Percentiles rank a stretch among this genome's conserved stretches.
phyloP scores from a whole-genome alignment of 768 basidiomycete species.

The Lentinula sp. region DNA sequence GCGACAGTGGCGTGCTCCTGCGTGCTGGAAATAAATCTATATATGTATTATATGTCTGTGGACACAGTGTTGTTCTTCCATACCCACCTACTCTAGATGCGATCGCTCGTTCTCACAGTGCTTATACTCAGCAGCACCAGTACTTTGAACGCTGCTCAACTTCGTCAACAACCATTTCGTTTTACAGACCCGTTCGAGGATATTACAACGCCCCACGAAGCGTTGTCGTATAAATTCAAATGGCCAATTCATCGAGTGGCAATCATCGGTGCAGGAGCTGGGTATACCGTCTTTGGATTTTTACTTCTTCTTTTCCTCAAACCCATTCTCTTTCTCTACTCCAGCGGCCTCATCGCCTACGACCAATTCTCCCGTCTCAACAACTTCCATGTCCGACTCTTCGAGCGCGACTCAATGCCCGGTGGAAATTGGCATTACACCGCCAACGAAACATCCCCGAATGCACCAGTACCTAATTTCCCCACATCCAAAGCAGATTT shows the following conservation, averaged over 20 bases:
- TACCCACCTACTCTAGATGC: background rate
- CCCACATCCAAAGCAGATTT: constrained; percentile 26
- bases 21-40: background rate
- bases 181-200: background rate
- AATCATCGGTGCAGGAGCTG: constrained; percentile 35
- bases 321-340: background rate
- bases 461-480: constrained; percentile 29
- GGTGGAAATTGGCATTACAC: constrained; percentile 40
- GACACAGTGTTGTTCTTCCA: background rate
- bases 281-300: constrained; percentile 17
- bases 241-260: constrained; percentile 31
- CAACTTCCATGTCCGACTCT: constrained; percentile 20
- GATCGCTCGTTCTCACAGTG: background rate
- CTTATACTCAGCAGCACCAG: background rate
- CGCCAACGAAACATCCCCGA: constrained; percentile 23
- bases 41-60: background rate
- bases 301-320: background rate
- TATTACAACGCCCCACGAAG: background rate
- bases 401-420: constrained; percentile 30
- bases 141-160: background rate
- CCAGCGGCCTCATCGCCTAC: constrained; percentile 29
- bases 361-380: constrained; percentile 27
- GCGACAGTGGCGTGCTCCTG: background rate
- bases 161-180: background rate
- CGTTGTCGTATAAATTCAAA: constrained; percentile 24